Evolutionary conservation across 1,139 yeast species (phyloP), one percentile per base, ranked within the genome.

Genomic region (Debaryomyces coudertii): DNA sequence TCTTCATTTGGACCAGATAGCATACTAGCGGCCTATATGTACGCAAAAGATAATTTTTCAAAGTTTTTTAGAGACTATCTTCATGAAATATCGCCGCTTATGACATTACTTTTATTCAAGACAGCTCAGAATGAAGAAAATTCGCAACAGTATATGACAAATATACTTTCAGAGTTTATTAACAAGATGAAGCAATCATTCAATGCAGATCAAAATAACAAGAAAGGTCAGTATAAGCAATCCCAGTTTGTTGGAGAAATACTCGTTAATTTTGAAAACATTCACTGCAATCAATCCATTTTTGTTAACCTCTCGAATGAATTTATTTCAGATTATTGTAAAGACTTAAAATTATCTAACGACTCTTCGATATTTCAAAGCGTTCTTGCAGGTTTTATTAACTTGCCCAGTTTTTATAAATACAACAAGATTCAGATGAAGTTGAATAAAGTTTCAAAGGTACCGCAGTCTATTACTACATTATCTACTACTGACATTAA

Each of bases 321-420:
- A 53, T 82, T 89, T 55, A 77, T 85, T 4, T 77, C 83, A 7
- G 89, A 84, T 52, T 89, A 77, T 56, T 87, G 96, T 58, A 72
- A 82, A 9, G 69, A 79, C 42, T 66, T 85, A 56, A 82, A 83
- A 4, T 69, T 87, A 29, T 79, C 89, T 1, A 81, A 84, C 20
- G 88, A 85, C 50, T 85, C 95, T 0, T 87, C 95, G 0, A 62
- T 89, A 28, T 84, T 82, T 61, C 77, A 85, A 53, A 77, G 87
- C 9, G 68, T 85, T 1, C 67, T 87, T 40, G 84, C 95, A 1
- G 93, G 96, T 2, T 78, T 81, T 41, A 71, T 86, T 16, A 85
- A 92, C 40, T 70, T 88, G 47, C 95, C 95, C 11, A 80, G 77
- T 47, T 82, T 87, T 59, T 76, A 85, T 58, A 89, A 88, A 61